phyloP scores from a whole-genome alignment of 257 asterid genomes.

The Cinchona pubescens region DNA sequence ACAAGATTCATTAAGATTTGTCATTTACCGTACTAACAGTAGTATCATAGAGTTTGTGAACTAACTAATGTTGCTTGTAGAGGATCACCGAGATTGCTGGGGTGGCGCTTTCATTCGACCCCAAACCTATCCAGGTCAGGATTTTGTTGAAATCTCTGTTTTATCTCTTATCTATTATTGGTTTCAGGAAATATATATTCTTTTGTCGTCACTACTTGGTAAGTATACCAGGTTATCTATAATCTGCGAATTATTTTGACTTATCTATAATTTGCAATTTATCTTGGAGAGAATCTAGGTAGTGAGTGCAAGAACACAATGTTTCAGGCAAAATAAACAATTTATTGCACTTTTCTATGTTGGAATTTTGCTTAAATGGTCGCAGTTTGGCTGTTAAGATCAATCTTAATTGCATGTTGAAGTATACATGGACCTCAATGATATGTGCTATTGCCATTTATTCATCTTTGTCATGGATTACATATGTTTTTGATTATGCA shows the following conservation, averaged over 20 bases:
- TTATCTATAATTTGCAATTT: not conserved
- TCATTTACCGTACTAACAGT: not conserved
- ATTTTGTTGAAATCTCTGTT: not conserved
- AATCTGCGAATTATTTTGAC: not conserved
- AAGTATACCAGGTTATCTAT: not conserved
- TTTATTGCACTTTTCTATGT: not conserved
- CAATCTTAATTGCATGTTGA: not conserved
- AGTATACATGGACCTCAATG: not conserved
- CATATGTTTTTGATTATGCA: not conserved
- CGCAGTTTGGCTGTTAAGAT: not conserved
- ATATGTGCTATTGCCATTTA: not conserved
- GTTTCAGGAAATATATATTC: not conserved
- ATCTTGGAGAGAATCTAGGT: not conserved
- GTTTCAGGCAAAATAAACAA: not conserved
- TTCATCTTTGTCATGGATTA: not conserved
- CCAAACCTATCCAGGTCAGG: constrained; percentile 77
- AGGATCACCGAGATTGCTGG: constrained; percentile 92
- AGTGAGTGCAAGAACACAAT: not conserved
- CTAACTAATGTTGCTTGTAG: constrained; percentile 34
- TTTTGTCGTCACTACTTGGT: not conserved
- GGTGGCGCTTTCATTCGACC: constrained; percentile 79
- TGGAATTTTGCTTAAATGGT: not conserved
- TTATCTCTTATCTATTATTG: not conserved
- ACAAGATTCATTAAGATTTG: not conserved
- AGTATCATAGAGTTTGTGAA: not conserved